Percentiles rank a stretch among this genome's conserved stretches.
Conservation (phyloP, 106 monocot genomes). For the Dendrobium huoshanense region DNA sequence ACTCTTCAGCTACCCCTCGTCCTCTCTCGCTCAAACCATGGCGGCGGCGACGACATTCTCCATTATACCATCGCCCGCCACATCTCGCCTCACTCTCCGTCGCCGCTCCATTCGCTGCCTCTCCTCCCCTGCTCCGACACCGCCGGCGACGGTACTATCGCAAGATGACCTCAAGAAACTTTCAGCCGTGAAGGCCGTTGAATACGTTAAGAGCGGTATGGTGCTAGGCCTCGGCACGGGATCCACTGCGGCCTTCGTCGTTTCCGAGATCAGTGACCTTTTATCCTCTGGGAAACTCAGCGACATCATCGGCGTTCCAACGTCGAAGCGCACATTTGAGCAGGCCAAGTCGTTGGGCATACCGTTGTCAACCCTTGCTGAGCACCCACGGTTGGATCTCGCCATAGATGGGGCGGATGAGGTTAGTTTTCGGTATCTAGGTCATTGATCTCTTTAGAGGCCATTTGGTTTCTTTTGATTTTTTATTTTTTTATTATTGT, state of each 20-base stretch:
- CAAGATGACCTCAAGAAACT: slow-evolving; percentile 97
- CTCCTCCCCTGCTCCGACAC: slow-evolving; percentile 22
- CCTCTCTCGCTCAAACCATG: neutral
- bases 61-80: slow-evolving; percentile 11
- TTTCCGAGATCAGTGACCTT: slow-evolving; percentile 82
- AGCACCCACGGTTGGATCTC: slow-evolving; percentile 73
- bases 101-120: slow-evolving; percentile 23
- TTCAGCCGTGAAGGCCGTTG: slow-evolving; percentile 89
- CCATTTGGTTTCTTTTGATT: too few species aligned
- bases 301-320: slow-evolving; percentile 85
- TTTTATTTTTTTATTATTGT: too few species aligned
- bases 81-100: slow-evolving; percentile 7
- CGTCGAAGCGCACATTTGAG: slow-evolving; percentile 90
- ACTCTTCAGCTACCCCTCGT: too few species aligned
- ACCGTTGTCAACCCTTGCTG: slow-evolving; percentile 89
- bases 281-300: slow-evolving; percentile 56
- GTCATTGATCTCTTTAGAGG: too few species aligned
- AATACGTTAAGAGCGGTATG: slow-evolving; percentile 87
- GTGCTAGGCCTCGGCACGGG: slow-evolving; percentile 97
- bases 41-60: slow-evolving; percentile 16
- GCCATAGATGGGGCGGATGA: slow-evolving; percentile 99
- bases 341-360: slow-evolving; percentile 88
- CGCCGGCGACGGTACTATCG: slow-evolving; percentile 43
- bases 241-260: slow-evolving; percentile 95
- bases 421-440: slow-evolving; percentile 27